Base-by-base conservation (phyloP, 768 basidiomycete species). In the Brasilioporus rufonigricans region DNA sequence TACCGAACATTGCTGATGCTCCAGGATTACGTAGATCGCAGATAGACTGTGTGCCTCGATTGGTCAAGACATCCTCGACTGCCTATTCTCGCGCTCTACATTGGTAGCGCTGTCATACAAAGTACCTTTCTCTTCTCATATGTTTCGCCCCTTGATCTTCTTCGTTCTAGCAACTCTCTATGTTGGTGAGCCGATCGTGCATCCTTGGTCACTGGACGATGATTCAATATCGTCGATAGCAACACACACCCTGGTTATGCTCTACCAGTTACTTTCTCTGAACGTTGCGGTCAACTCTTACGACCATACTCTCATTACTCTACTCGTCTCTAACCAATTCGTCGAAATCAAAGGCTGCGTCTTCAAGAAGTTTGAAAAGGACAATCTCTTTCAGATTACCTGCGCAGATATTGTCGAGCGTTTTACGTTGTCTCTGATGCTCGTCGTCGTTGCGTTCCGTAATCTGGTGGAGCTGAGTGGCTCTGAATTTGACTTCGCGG, bases 271-370 rank as follows among this genome's bases (percentile, higher is more conserved):
- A 47, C 90, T 96, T 51, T 83, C 94, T 5, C 79, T 99, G 53
- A 98, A 98, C 60, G 96, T 99, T 33, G 96, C 97, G 5, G 89
- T 99, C 66, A 98, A 98, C 73, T 96, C 94, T 18, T 99, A 96
- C 70, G 95, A 98, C 68, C 91, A 98, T 63, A 88, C 96, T 2
- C 83, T 99, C 8, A 78, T 99, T 38, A 97, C 95, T 0, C 80
- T 99, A 0, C 80, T 99, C 9, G 85, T 99, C 43, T 97, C 93
- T 43, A 99, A 98, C 66, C 97, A 99, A 70, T 98, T 99, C 65
- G 96, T 98, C 32, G 97, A 99, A 73, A 98, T 98, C 72, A 99
- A 99, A 73, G 95, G 96, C 32, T 93, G 91, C 67, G 97, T 99
- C 2, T 99, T 99, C 84, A 99, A 98, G 74, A 98, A 89, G 68